A percentile compares a stretch with the other conserved stretches of the same genome.
phyloP scores from a whole-genome alignment of 2,329 filamentous ascomycete species.

The Aureobasidium pullulans region DNA sequence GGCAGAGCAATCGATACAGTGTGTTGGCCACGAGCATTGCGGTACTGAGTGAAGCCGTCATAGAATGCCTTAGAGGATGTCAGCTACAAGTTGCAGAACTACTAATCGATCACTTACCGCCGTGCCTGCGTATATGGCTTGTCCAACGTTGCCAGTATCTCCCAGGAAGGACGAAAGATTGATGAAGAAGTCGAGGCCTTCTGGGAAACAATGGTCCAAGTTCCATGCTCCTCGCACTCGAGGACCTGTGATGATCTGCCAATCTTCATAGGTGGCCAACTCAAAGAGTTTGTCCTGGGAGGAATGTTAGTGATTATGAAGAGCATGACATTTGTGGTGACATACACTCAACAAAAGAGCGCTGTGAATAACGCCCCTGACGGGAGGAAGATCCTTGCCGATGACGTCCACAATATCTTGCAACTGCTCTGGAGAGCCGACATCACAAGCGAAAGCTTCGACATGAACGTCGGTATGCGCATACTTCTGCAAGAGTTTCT shows the following conservation, averaged over 20 bases:
- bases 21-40: background rate
- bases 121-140: slow-evolving; percentile 16
- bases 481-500: background rate
- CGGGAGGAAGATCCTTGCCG: background rate
- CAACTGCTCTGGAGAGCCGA: background rate
- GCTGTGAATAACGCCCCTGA: background rate
- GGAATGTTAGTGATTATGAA: background rate
- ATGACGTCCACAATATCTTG: background rate
- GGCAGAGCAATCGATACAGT: background rate
- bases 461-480: background rate
- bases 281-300: background rate
- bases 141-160: slow-evolving; percentile 11
- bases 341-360: background rate
- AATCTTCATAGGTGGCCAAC: background rate
- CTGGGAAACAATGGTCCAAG: background rate
- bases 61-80: background rate
- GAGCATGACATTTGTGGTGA: background rate
- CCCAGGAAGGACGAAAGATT: slow-evolving; percentile 16
- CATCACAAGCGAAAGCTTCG: background rate
- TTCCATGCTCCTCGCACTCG: background rate
- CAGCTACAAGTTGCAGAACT: background rate
- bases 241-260: background rate
- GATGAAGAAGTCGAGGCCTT: slow-evolving; percentile 25
- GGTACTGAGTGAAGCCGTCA: background rate
- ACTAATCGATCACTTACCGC: background rate